Evolutionary conservation across 2,329 filamentous ascomycete genomes (phyloP), one percentile per base, ranked within the genome.

Genomic region (Atkinsonella texensis): DNA sequence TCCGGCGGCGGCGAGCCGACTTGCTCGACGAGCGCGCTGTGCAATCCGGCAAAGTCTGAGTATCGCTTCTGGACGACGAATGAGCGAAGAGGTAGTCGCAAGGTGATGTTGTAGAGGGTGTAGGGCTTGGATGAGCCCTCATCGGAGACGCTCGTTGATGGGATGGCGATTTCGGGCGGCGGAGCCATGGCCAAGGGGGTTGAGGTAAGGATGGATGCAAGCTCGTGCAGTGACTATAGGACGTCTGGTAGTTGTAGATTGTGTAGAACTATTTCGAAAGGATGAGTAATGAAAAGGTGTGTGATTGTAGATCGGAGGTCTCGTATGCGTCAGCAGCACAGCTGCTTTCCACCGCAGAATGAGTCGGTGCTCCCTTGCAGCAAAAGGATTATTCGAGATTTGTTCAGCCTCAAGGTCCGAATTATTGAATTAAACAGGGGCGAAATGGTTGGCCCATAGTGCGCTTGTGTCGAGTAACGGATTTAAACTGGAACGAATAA

Each of bases 31-130:
- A 94, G 75, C 4, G 76, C 68, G 32, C 72, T 66, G 68, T 93
- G 80, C 15, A 94, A 80, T 46, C 74, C 65, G 51, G 73, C 71
- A 63, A 93, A 93, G 64, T 93, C 87, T 50, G 83, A 88, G 73
- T 91, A 94, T 60, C 87, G 85, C 68, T 90, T 91, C 61, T 83
- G 81, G 5, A 89, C 74, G 57, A 85, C 83, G 60, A 84, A 86
- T 4, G 85, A 85, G 46, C 85, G 81, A 13, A 91, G 76, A 0
- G 87, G 87, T 1, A 89, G 81, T 48, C 85, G 82, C 53, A 93
- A 74, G 20, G 81, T 83, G 66, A 90, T 84, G 65, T 87, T 87
- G 73, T 90, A 91, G 57, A 84, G 76, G 0, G 86, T 90, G 66
- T 81, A 89, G 0, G 83, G 76, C 61, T 88, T 87, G 56, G 75